A percentile compares a stretch with the other conserved stretches of the same genome.
Conservation (phyloP, 306 rosid genomes). For the Malus fusca region DNA sequence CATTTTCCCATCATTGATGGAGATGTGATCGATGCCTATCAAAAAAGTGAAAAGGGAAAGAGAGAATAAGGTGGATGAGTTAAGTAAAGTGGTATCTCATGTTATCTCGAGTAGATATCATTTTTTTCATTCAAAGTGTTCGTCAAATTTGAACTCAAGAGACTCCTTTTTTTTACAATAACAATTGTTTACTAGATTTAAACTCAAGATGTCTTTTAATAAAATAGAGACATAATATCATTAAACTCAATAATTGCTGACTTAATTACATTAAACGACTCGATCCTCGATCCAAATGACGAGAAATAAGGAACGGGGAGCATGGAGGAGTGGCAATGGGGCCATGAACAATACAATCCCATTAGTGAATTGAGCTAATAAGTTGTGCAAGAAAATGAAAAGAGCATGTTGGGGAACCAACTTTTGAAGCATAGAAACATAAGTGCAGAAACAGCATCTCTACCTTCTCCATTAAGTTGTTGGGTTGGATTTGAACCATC, state of each 20-base stretch:
- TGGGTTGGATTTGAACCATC: background rate
- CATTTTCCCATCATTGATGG: background rate
- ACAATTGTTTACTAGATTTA: no score
- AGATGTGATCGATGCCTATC: background rate
- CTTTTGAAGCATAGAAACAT: background rate
- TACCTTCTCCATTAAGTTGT: background rate
- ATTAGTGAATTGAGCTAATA: background rate
- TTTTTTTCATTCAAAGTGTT: no score
- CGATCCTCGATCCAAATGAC: background rate
- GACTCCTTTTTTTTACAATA: no score
- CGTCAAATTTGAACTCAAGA: background rate
- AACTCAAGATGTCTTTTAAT: no score
- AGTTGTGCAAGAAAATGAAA: background rate
- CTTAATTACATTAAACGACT: no score
- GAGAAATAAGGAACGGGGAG: background rate
- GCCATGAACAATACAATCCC: background rate
- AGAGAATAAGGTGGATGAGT: background rate
- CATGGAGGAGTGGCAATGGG: background rate
- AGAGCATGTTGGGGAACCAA: background rate
- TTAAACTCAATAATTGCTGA: no score
- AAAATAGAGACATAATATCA: no score
- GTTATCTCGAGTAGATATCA: background rate
- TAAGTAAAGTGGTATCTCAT: background rate
- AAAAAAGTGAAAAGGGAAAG: background rate
- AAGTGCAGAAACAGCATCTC: background rate